Base-by-base conservation (phyloP, 192 early-diverging fungal genomes). In the Backusella tarrabulga region DNA sequence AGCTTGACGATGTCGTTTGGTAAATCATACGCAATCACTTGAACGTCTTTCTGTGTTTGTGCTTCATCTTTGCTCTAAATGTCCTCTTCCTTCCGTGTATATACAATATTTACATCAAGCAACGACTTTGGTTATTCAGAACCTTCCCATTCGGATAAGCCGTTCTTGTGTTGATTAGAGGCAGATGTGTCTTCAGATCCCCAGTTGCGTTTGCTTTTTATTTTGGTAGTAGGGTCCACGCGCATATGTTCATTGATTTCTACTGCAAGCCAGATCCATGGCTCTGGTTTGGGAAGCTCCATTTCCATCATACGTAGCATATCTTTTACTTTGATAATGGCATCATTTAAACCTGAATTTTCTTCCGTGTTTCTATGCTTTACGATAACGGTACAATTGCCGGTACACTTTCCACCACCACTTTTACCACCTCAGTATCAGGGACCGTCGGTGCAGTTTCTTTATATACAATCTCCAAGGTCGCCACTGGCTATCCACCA, bases 401-500 rank as follows among this genome's bases (percentile, higher is more conserved):
- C 92, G 23, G 90, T 88, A 54, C 88, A 86, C 34, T 91, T 87
- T 34, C 84, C 80, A 80, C 93, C 6, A 93, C 92, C 1, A 95
- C 90, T 32, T 93, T 92, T 17, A 98, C 80, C 2, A 96, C 87
- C 81, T 99, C 97, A 3, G 96, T 95, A 40, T 97, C 97, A 0
- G 94, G 89, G 44, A 95, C 87, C 90, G 91, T 93, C 54, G 78
- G 83, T 70, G 81, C 76, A 15, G 84, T 90, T 69, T 82, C 81
- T 17, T 36, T 71, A 42, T 90, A 90, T 6, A 97, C 92, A 56
- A 97, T 94, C 75, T 96, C 95, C 32, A 88, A 76, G 2, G 93
- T 86, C 15, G 86, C 82, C 52, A 90, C 82, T 1, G 97, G 97
- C 81, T 97, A 96, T 4, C 95, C 96, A 6, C 96, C 96, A 8